Evolutionary conservation across 2,329 filamentous ascomycete species (phyloP), one percentile per base, ranked within the genome.

Genomic region (Epicoccum nigrum): DNA sequence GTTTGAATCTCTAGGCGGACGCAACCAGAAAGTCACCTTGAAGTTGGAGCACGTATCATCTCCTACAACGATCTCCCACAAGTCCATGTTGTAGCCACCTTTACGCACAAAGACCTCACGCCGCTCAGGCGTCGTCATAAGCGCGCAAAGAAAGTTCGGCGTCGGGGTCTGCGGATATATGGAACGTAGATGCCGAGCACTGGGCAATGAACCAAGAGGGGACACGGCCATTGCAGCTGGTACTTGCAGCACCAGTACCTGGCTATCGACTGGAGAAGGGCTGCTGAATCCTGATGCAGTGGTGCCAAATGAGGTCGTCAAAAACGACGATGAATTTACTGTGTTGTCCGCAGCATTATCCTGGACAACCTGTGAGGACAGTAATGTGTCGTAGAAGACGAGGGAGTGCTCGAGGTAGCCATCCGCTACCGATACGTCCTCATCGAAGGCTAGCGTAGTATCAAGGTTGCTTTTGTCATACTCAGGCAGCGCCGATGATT

Each of bases 31-130:
- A 2, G 88, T 92, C 47, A 97, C 79, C 21, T 81, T 84, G 73
- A 97, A 96, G 2, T 88, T 89, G 0, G 89, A 84, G 57, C 81
- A 84, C 0, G 92, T 96, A 43, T 96, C 89, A 70, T 97, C 93
- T 4, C 89, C 92, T 1, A 97, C 85, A 7, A 37, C 53, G 33
- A 71, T 54, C 30, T 72, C 69, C 49, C 63, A 64, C 2, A 72
- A 51, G 34, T 78, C 73, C 53, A 74, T 75, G 45, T 75, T 77
- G 64, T 77, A 78, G 6, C 79, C 77, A 20, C 86, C 83, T 76
- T 83, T 86, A 31, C 83, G 81, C 0, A 92, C 90, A 23, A 78
- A 82, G 16, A 96, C 84, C 2, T 81, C 81, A 19, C 89, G 85
- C 1, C 88, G 80, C 30, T 85, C 80, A 1, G 87, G 81, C 40